A percentile compares a stretch with the other conserved stretches of the same genome.
These are phyloP conservation scores for Parachaetomium inaequale DNA, from an alignment of 495 filamentous ascomycete species.

Conservation along the genomic window DNA sequence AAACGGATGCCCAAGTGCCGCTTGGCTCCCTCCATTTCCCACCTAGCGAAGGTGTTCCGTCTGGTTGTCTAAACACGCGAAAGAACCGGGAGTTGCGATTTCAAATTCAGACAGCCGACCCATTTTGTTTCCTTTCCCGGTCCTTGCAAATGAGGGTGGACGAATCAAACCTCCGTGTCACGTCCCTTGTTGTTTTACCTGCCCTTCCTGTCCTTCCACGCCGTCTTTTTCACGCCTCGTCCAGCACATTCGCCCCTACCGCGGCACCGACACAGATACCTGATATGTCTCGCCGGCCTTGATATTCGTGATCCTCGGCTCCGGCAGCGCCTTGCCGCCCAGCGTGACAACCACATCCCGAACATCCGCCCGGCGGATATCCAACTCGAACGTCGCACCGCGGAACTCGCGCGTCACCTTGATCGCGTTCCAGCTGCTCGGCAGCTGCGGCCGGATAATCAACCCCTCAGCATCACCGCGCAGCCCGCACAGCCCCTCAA, in stretches of 20 bases:
- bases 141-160: not conserved
- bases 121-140: not conserved
- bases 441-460: slow-evolving; percentile 47
- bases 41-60: slow-evolving; percentile 11
- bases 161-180: not conserved
- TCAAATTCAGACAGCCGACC: not conserved
- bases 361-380: slow-evolving; percentile 44
- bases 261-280: slow-evolving; percentile 40
- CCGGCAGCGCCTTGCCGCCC: slow-evolving; percentile 33
- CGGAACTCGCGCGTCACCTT: slow-evolving; percentile 49
- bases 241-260: slow-evolving; percentile 13
- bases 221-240: not conserved
- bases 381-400: slow-evolving; percentile 48
- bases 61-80: not conserved
- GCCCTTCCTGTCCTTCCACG: not conserved
- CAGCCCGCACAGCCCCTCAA: slow-evolving; percentile 53
- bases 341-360: slow-evolving; percentile 41
- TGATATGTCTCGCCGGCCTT: slow-evolving; percentile 39
- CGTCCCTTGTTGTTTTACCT: not conserved
- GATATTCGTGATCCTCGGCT: slow-evolving; percentile 39
- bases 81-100: not conserved
- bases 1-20: not conserved
- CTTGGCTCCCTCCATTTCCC: too few species aligned
- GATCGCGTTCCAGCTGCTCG: slow-evolving; percentile 46
- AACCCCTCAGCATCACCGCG: slow-evolving; percentile 47